phyloP scores from a whole-genome alignment of 202 grass and related monocot species.

The Bolboschoenoplectus hybrid region DNA sequence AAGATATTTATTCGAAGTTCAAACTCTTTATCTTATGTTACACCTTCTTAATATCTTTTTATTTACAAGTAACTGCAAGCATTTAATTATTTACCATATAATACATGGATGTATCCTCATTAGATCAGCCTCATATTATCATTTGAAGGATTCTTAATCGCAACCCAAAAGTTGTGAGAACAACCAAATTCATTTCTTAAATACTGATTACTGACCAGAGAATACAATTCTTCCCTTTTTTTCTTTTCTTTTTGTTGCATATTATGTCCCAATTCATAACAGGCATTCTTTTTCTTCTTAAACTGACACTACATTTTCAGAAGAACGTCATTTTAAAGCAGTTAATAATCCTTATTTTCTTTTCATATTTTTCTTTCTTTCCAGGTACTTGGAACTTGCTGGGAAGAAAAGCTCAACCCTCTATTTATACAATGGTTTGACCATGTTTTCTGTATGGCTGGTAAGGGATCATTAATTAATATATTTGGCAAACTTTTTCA shows the following conservation, averaged over 20 bases:
- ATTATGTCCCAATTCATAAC: not conserved
- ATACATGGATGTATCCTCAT: not conserved
- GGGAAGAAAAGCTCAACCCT: conserved; percentile 60
- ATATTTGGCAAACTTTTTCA: not conserved
- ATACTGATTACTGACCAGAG: not conserved
- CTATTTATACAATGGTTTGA: conserved; percentile 74
- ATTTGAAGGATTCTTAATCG: not conserved
- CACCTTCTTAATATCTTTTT: not conserved
- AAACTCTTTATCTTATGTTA: conserved; percentile 11
- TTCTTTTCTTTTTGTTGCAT: not conserved
- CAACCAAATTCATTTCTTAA: not conserved
- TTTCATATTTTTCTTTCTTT: conserved; percentile 6
- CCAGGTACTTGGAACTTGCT: conserved; percentile 75
- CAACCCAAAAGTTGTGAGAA: not conserved
- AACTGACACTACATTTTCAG: not conserved
- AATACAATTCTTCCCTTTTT: not conserved
- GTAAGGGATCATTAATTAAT: conserved; percentile 38
- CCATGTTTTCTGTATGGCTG: conserved; percentile 74
- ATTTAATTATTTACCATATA: not conserved
- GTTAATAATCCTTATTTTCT: conserved; percentile 18
- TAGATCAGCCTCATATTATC: not conserved
- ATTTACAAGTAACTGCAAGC: not conserved
- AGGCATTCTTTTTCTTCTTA: not conserved
- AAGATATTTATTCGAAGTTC: not conserved
- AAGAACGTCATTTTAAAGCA: not conserved